Conservation (phyloP, 2,329 filamentous ascomycete species). For the Cercospora zeae-maydis region DNA sequence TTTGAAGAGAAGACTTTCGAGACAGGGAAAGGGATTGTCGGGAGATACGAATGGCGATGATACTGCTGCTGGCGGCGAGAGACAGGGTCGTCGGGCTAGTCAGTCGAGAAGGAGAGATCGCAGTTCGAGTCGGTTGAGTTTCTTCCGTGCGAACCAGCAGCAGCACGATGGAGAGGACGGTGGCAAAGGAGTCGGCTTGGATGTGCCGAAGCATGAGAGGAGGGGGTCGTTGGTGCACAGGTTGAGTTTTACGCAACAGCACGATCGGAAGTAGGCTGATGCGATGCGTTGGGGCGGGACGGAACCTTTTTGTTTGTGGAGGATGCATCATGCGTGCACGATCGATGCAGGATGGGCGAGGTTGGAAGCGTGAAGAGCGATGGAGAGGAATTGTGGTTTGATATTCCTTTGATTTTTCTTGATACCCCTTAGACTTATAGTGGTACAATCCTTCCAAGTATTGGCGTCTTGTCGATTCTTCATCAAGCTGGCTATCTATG, state of each 20-base stretch:
- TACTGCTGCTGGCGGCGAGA: conserved; percentile 23
- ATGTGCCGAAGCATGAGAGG: not conserved
- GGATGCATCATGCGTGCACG: not conserved
- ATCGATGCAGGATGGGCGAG: not conserved
- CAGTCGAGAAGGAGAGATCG: conserved; percentile 23
- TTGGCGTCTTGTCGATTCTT: not conserved
- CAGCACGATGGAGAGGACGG: conserved; percentile 11
- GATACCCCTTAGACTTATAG: conserved; percentile 5
- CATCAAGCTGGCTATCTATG: not conserved
- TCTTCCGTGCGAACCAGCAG: conserved; percentile 22
- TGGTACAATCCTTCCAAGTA: not conserved
- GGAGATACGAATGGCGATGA: conserved; percentile 19
- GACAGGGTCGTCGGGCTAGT: conserved; percentile 19
- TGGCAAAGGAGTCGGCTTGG: not conserved
- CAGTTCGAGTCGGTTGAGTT: conserved; percentile 29
- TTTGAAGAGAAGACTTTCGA: conserved; percentile 35
- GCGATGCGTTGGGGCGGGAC: not conserved
- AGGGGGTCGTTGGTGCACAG: conserved; percentile 61
- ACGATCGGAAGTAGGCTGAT: not conserved
- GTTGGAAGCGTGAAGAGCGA: not conserved
- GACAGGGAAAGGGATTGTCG: conserved; percentile 15
- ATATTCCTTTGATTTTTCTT: not conserved
- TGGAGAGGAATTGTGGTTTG: not conserved
- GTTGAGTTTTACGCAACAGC: conserved; percentile 62
- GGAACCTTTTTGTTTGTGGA: no score